Base-by-base conservation (phyloP, 2,329 filamentous ascomycete species). In the Nigrospora osmanthi region DNA sequence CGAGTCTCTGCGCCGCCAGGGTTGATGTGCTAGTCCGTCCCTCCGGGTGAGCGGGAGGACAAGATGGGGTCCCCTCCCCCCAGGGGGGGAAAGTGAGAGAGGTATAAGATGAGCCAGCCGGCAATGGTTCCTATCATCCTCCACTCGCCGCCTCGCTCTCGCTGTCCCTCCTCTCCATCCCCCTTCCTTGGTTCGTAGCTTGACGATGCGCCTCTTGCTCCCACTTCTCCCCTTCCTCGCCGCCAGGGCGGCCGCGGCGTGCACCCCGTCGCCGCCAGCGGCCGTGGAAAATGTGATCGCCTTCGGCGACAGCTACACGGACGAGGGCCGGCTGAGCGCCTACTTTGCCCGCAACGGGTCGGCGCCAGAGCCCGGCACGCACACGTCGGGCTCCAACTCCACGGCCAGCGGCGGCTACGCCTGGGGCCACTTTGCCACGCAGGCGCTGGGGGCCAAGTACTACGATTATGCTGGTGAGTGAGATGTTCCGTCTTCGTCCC, bases 301-400 rank as follows among this genome's bases (percentile, higher is more conserved):
- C 0, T 89, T 89, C 57, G 85, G 85, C 12, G 83, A 89, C 61
- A 87, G 83, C 62, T 89, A 85, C 57, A 87, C 84, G 1, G 87
- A 90, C 57, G 83, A 89, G 54, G 78, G 75, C 12, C 76, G 86
- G 11, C 59, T 87, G 11, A 56, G 58, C 11, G 89, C 87, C 58
- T 84, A 89, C 56, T 64, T 68, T 46, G 63, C 55, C 32, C 68
- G 84, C 52, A 69, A 79, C 53, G 79, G 78, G 36, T 64, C 68
- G 6, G 69, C 78, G 1, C 85, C 86, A 2, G 83, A 85, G 0
- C 64, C 79, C 1, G 85, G 84, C 10, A 54, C 60, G 13, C 56
- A 69, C 16, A 68, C 74, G 35, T 65, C 68, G 3, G 54, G 61
- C 52, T 70, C 64, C 48, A 75, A 74, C 48, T 56, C 59, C 12